Base-by-base conservation (phyloP, 2,329 filamentous ascomycete species). In the Aspergillus quadrilineatus region DNA sequence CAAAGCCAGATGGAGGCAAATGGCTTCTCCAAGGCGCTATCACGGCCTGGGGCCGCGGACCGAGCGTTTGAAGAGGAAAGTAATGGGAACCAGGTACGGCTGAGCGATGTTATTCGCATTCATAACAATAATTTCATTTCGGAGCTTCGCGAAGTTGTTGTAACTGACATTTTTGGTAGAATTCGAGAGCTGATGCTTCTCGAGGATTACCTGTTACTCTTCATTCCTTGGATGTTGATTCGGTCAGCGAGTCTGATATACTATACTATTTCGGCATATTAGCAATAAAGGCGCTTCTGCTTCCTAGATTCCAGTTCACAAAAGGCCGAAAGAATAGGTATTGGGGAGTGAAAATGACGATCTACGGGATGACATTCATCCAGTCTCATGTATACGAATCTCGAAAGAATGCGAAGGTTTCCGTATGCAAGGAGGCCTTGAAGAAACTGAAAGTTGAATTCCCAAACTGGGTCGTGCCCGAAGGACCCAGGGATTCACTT, bases 241-340 rank as follows among this genome's bases (percentile, higher is more conserved):
- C 22, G 2, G 34, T 71, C 46, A 55, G 50, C 7, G 48, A 52
- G n/a, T 50, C 59, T 4, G 57, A 66, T 17, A 60, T 66, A 1
- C 43, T 74, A 5, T 75, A 71, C 15, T 67, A 62, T 50, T 74
- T 73, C 52, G 69, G 68, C 9, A 63, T 71, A 1, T 43, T 75
- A 5, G 55, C 60, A 1, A 55, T 67, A 6, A 63, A 69, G 47
- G 63, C 62, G 9, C 45, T 59, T 6, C 61, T 74, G 8, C 44
- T 57, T 6, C 69, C 71, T 0, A 52, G 49, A 1, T 70, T 70
- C 41, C 53, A 65, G 1, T 71, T 63, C 57, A 61, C 50, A 26
- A 39, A 44, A 47, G 29, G 56, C 29, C 36, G 45, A 57, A 9
- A 60, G 50, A 15, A 49, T 44, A 48, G 47, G 58, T 7, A 39